phyloP scores from a whole-genome alignment of 2,329 filamentous ascomycete genomes.

The Metarhizium anisopliae region DNA sequence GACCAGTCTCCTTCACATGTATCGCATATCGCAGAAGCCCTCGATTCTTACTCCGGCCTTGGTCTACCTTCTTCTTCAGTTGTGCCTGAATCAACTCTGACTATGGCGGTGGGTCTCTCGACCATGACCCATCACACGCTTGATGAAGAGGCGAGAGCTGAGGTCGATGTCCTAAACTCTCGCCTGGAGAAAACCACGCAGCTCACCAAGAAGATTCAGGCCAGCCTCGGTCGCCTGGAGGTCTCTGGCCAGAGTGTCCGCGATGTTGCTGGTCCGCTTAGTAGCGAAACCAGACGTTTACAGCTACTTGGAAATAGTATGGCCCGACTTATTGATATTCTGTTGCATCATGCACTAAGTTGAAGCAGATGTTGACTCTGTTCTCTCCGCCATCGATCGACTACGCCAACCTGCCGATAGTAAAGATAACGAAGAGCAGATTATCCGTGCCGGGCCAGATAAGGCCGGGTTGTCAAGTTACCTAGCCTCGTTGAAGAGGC shows the following conservation, averaged over 20 bases:
- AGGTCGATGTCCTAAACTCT: slow-evolving; percentile 63
- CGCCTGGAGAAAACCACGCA: slow-evolving; percentile 84
- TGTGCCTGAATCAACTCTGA: neutral
- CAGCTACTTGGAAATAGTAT: slow-evolving; percentile 77
- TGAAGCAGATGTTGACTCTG: slow-evolving; percentile 66
- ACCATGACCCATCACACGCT: slow-evolving; percentile 38
- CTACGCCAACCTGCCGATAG: slow-evolving; percentile 87
- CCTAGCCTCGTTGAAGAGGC: slow-evolving; percentile 78
- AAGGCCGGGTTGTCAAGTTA: slow-evolving; percentile 77
- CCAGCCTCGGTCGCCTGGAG: slow-evolving; percentile 74
- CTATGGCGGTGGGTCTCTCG: slow-evolving; percentile 43
- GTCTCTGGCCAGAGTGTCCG: slow-evolving; percentile 83
- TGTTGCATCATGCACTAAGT: slow-evolving; percentile 8
- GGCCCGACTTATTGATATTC: slow-evolving; percentile 14
- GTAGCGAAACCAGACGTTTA: slow-evolving; percentile 81
- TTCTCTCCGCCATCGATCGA: slow-evolving; percentile 79
- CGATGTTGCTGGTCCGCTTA: slow-evolving; percentile 86
- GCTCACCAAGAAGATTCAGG: slow-evolving; percentile 91
- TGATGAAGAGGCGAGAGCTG: slow-evolving; percentile 60
- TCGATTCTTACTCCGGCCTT: neutral
- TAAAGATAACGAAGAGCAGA: slow-evolving; percentile 82
- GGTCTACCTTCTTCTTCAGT: neutral
- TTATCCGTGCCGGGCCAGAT: slow-evolving; percentile 81
- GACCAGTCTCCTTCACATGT: too few relatives aligned
- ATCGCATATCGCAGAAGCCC: too few relatives aligned